Percentiles rank a stretch among this genome's conserved stretches.
These are phyloP conservation scores for Chenopodium berlandieri DNA, from an alignment of 148 eudicot species.

Conservation along the genomic window DNA sequence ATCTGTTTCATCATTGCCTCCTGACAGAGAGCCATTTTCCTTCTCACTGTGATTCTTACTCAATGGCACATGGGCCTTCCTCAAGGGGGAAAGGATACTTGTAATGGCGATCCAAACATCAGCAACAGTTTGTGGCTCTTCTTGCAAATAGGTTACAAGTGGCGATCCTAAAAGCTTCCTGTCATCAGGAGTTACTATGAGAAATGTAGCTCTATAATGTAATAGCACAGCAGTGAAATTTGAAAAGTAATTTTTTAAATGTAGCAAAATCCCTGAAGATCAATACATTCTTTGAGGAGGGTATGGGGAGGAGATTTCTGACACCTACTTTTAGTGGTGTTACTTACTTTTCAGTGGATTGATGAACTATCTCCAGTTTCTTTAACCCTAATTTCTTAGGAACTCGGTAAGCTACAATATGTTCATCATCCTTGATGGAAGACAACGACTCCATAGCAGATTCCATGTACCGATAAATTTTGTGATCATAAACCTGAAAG, in stretches of 20 bases:
- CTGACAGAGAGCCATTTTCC: constrained; percentile 42
- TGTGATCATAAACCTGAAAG: constrained; percentile 70
- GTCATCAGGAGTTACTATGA: constrained; percentile 40
- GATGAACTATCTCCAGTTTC: constrained; percentile 78
- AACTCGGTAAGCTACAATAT: constrained; percentile 83
- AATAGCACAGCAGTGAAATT: constrained; percentile 3
- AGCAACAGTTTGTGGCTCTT: constrained; percentile 53
- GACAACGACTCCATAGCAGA: constrained; percentile 55
- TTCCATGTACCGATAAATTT: constrained; percentile 63
- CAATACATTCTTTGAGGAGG: not conserved
- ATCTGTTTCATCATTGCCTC: constrained; percentile 33
- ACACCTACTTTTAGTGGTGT: not conserved
- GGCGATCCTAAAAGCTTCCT: constrained; percentile 83
- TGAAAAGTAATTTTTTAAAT: not conserved
- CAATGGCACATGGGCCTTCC: constrained; percentile 37
- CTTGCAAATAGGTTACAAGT: constrained; percentile 59
- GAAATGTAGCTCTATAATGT: constrained; percentile 27
- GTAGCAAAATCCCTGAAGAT: not conserved
- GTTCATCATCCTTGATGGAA: constrained; percentile 81
- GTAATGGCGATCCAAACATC: constrained; percentile 57
- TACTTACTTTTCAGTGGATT: constrained; percentile 67
- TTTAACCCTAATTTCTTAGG: constrained; percentile 57
- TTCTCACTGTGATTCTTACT: constrained; percentile 22
- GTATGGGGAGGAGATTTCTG: not conserved
- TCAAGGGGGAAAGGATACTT: constrained; percentile 60